Conservation (phyloP, 2,329 filamentous ascomycete genomes). For the Xylariaceae sp. region DNA sequence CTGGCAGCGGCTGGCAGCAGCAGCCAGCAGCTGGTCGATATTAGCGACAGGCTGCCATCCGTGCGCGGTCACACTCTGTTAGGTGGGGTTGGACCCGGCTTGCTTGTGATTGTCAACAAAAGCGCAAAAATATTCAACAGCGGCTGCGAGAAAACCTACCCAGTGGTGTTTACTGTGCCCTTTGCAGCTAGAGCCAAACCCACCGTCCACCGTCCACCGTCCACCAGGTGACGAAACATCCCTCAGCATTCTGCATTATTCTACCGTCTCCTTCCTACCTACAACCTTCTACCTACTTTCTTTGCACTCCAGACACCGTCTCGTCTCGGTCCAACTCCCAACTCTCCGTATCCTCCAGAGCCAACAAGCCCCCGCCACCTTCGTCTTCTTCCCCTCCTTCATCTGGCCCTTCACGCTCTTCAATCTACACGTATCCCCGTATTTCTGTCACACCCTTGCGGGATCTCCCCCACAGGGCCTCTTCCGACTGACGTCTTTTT, state of each 20-base stretch:
- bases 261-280: constrained; percentile 27
- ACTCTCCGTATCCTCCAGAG: constrained; percentile 19
- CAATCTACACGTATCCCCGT: constrained; percentile 4
- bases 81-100: not conserved
- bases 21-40: not conserved
- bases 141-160: not conserved
- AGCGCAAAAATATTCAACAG: constrained; percentile 16
- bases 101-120: constrained; percentile 33
- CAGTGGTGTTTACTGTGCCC: constrained; percentile 8
- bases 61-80: not conserved
- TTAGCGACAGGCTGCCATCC: not conserved
- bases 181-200: constrained; percentile 15
- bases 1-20: not conserved
- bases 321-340: constrained; percentile 26
- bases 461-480: constrained; percentile 6
- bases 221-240: constrained; percentile 26
- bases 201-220: constrained; percentile 23
- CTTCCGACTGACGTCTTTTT: constrained; percentile 18
- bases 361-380: constrained; percentile 5
- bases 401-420: constrained; percentile 11
- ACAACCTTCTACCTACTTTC: constrained; percentile 23
- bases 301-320: constrained; percentile 19
- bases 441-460: constrained; percentile 6
- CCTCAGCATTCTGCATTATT: constrained; percentile 28
- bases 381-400: constrained; percentile 23